Conservation (phyloP, 306 rosid genomes). For the Notholithocarpus densiflorus region DNA sequence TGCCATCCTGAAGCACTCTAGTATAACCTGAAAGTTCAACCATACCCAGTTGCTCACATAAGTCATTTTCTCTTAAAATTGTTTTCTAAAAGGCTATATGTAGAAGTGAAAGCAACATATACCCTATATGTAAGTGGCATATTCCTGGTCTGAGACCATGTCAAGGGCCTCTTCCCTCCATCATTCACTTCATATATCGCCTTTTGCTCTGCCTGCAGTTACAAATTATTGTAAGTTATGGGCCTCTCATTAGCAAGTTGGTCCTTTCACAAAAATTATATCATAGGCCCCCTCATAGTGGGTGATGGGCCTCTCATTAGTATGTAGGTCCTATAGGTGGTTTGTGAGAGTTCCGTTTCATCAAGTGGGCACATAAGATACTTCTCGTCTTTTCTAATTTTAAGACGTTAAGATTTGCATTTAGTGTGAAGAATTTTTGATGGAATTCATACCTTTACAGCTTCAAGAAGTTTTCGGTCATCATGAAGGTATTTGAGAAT, state of each 20-base stretch:
- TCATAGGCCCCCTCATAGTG: too few relatives aligned
- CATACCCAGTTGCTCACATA: slow-evolving; percentile 2
- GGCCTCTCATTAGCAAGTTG: too few relatives aligned
- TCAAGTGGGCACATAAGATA: neutral
- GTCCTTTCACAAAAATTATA: too few relatives aligned
- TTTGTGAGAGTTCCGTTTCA: too few relatives aligned
- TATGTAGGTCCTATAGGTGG: too few relatives aligned
- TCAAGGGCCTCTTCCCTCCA: slow-evolving; percentile 54
- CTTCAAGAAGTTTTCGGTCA: slow-evolving; percentile 69
- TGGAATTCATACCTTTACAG: slow-evolving; percentile 43
- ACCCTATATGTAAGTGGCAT: slow-evolving; percentile 69
- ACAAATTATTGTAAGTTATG: neutral
- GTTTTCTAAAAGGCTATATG: neutral
- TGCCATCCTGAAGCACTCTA: slow-evolving; percentile 88
- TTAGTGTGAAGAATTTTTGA: slow-evolving; percentile 11
- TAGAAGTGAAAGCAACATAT: slow-evolving; percentile 5
- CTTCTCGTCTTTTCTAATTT: neutral
- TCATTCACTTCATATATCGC: slow-evolving; percentile 54
- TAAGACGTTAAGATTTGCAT: too few relatives aligned
- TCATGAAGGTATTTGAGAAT: slow-evolving; percentile 86
- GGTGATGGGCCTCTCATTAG: too few relatives aligned
- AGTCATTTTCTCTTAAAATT: slow-evolving; percentile 10
- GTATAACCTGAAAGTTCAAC: slow-evolving; percentile 51
- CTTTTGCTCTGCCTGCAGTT: slow-evolving; percentile 69
- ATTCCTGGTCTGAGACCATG: slow-evolving; percentile 70